These are phyloP conservation scores for Chytriomyces sp. DNA, from an alignment of 192 early-diverging fungal genomes.

Conservation along the genomic window DNA sequence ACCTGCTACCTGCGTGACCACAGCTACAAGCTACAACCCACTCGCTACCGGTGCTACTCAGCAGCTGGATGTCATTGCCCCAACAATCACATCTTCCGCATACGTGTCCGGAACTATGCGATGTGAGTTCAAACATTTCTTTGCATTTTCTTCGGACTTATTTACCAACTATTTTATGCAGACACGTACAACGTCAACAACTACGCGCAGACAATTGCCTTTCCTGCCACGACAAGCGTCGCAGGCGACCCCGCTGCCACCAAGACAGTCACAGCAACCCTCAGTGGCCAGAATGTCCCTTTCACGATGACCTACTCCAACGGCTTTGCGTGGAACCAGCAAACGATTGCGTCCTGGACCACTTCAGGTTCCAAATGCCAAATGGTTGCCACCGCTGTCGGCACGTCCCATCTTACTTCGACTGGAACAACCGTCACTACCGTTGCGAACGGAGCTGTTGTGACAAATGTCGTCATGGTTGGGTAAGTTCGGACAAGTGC, in stretches of 20 bases:
- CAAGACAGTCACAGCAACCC: neutral
- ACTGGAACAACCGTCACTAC: neutral
- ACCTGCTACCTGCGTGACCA: neutral
- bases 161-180: neutral
- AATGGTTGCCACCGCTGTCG: neutral
- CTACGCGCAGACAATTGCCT: conserved; percentile 1
- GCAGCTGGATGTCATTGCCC: neutral
- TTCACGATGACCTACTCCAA: neutral
- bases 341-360: neutral
- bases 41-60: neutral
- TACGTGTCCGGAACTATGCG: neutral
- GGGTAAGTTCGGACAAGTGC: neutral
- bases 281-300: neutral
- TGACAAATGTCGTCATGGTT: neutral
- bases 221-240: neutral
- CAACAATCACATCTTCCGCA: neutral
- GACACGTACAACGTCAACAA: conserved; percentile 3
- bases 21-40: neutral
- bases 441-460: conserved; percentile 1
- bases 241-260: neutral
- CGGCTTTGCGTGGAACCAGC: neutral
- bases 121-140: neutral
- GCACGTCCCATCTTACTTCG: neutral
- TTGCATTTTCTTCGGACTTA: neutral
- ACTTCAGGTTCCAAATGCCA: neutral